Base-by-base conservation (phyloP, 1,284 basidiomycete genomes). In the Malassezia arunalokei region DNA sequence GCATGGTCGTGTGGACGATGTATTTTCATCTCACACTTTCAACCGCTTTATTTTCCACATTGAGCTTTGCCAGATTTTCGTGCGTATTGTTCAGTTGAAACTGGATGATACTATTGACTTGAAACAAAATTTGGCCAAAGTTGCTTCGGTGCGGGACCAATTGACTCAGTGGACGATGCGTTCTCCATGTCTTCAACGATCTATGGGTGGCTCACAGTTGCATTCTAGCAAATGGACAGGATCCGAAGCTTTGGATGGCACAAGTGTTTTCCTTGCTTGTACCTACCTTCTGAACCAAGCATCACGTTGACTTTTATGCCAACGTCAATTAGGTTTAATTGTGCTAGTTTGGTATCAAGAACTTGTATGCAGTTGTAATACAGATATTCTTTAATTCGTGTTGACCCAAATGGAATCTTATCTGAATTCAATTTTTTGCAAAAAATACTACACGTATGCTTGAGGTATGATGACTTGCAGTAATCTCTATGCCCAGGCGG, bases 401-500 rank as follows among this genome's bases (percentile, higher is more conserved):
- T 24, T 24, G 20, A 24, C 4, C 2, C 20, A 24, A 24, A 24
- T 24, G 20, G 20, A 24, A 24, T 24, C 20, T 24, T 24, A 24
- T 24, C 20, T 24, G 20, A 24, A 24, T 24, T 24, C 20, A 24
- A 24, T 24, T 24, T 24, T 24, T 2, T 24, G 20, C 20, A 24
- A 24, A 24, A 24, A 24, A 24, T 2, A 24, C 20, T 24, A 24
- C 20, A 24, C 20, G 20, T 24, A 24, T 24, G 20, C 20, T 24
- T 2, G 20, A 24, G 20, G 20, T 24, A 24, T 24, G 20, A 24
- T 24, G 20, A 24, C 4, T 24, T 24, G 20, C 20, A 24, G 20
- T 24, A 24, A 24, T 24, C 11, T 31, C 17, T 54, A 49, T 12
- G 42, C 52, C 52, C 52, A 54, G 17, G 47, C 52, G 14, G 52